These are phyloP conservation scores for Talaromyces sp. DNA, from an alignment of 2,329 filamentous ascomycete species.

Conservation along the genomic window DNA sequence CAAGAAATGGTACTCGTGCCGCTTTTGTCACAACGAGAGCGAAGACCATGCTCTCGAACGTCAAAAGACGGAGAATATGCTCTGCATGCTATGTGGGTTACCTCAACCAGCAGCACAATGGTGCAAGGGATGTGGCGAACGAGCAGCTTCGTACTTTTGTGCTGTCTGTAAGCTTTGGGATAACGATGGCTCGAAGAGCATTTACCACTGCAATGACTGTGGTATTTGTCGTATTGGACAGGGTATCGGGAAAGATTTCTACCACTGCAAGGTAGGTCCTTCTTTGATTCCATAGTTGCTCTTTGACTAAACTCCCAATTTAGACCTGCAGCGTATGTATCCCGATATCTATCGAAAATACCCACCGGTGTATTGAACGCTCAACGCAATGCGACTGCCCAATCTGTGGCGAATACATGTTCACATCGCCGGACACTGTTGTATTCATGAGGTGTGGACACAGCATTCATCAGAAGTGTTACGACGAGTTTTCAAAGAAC, in stretches of 20 bases:
- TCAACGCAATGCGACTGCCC: constrained; percentile 95
- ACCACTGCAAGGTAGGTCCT: constrained; percentile 84
- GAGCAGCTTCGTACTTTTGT: constrained; percentile 87
- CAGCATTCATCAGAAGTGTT: constrained; percentile 88
- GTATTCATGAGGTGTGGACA: constrained; percentile 96
- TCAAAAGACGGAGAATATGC: constrained; percentile 85
- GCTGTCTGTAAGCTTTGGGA: constrained; percentile 96
- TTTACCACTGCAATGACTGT: constrained; percentile 95
- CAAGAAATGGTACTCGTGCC: constrained; percentile 88
- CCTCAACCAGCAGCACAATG: constrained; percentile 76
- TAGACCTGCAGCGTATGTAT: constrained; percentile 92
- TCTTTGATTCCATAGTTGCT: not conserved
- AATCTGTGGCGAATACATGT: constrained; percentile 95
- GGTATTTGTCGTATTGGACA: constrained; percentile 89
- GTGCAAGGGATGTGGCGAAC: constrained; percentile 71
- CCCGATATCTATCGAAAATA: constrained; percentile 75
- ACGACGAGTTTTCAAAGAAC: constrained; percentile 78
- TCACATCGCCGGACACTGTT: constrained; percentile 81
- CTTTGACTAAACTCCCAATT: not conserved
- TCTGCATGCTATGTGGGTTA: constrained; percentile 91
- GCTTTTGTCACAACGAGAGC: constrained; percentile 83
- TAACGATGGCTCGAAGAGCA: constrained; percentile 81
- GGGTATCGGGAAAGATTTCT: constrained; percentile 92
- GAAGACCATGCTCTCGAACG: constrained; percentile 78
- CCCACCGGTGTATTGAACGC: constrained; percentile 90